Percentiles rank a stretch among this genome's conserved stretches.
Conservation (phyloP, 345 rosid species). For the Linum lewisii region DNA sequence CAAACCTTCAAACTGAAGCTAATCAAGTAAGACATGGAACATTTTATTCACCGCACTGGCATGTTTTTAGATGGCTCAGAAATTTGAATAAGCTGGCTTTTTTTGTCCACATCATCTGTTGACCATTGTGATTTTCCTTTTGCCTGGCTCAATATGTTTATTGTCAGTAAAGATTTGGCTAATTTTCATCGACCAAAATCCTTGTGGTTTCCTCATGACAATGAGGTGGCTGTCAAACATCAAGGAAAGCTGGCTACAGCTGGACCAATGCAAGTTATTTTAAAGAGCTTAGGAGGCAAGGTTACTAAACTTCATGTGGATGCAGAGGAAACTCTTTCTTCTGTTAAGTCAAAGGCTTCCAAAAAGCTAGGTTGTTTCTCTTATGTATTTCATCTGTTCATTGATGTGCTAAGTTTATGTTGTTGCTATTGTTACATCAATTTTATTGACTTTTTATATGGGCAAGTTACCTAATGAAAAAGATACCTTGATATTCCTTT, state of each 20-base stretch:
- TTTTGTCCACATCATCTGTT: neutral
- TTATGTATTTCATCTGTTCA: constrained; percentile 7
- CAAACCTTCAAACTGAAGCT: constrained; percentile 83
- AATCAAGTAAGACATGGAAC: constrained; percentile 71
- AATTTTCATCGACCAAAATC: constrained; percentile 96
- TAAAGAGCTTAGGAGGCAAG: constrained; percentile 97
- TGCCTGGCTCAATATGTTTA: neutral
- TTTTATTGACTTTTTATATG: neutral
- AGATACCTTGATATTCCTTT: constrained; percentile 6
- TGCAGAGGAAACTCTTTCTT: constrained; percentile 67
- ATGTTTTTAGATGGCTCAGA: neutral
- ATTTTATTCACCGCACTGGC: constrained; percentile 1
- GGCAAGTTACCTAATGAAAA: neutral
- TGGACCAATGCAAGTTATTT: constrained; percentile 76
- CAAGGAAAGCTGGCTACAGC: constrained; percentile 68
- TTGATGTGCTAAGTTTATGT: neutral
- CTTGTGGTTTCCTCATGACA: constrained; percentile 90
- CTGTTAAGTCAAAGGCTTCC: constrained; percentile 80
- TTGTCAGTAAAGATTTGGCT: constrained; percentile 81
- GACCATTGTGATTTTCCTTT: constrained; percentile 1
- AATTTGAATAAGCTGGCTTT: constrained; percentile 1
- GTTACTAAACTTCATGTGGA: constrained; percentile 87
- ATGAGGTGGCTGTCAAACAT: constrained; percentile 82
- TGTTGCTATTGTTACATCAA: neutral
- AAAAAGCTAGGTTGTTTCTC: constrained; percentile 76